phyloP scores from a whole-genome alignment of 768 basidiomycete species.

The Tephrocybe sp. region DNA sequence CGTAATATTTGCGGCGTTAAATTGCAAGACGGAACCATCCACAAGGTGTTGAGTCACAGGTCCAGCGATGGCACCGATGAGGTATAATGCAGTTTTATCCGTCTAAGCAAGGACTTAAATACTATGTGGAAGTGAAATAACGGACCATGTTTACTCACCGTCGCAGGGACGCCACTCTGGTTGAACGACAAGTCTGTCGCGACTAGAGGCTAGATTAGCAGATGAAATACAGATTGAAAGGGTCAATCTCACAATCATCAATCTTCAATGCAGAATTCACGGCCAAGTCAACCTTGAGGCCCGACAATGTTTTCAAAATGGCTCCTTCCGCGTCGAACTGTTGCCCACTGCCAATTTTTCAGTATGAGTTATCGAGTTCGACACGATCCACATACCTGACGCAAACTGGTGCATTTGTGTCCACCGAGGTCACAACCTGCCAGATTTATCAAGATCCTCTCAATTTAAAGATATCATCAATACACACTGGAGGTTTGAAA shows the following conservation, averaged over 20 bases:
- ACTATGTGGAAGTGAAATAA: neutral
- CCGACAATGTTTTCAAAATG: constrained; percentile 59
- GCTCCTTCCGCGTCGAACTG: constrained; percentile 62
- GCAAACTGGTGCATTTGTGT: constrained; percentile 51
- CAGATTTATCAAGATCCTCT: neutral
- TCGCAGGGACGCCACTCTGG: constrained; percentile 53
- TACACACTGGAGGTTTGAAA: constrained; percentile 48
- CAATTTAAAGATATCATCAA: neutral
- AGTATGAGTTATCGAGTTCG: neutral
- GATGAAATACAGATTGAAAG: neutral
- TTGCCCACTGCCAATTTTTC: constrained; percentile 42
- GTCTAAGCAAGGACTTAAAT: constrained; percentile 34
- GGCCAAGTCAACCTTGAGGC: constrained; percentile 55
- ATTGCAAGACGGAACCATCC: constrained; percentile 49
- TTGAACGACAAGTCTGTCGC: constrained; percentile 54
- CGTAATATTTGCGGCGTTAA: constrained; percentile 59
- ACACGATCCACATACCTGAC: constrained; percentile 40
- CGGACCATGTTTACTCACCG: constrained; percentile 34
- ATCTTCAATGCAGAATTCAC: constrained; percentile 54
- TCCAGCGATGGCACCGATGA: constrained; percentile 70
- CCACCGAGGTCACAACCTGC: constrained; percentile 55
- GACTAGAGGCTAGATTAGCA: constrained; percentile 29
- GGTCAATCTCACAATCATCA: constrained; percentile 55
- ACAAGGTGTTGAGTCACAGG: constrained; percentile 67
- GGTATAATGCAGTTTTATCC: constrained; percentile 58